Percentiles rank a stretch among this genome's conserved stretches.
Evolutionary conservation across 225 moss, liverwort and hornwort genomes (phyloP).

Genomic region (Straminergon stramineum): DNA sequence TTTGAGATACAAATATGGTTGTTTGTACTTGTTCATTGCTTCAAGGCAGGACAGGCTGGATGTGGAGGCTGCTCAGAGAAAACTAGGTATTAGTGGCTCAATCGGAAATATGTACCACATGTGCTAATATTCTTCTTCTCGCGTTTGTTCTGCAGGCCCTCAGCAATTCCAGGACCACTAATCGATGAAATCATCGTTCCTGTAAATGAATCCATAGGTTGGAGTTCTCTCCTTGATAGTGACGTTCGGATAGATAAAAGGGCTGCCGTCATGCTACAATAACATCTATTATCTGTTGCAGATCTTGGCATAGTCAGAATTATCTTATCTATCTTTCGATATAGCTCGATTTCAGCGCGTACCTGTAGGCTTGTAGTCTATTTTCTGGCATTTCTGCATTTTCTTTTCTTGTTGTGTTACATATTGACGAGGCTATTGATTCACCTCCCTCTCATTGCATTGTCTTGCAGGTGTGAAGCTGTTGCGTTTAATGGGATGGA

Average conservation of each 20-base stretch:
- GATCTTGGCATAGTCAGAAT: not conserved
- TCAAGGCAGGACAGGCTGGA: not conserved
- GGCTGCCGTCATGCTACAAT: not conserved
- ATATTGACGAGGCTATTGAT: not conserved
- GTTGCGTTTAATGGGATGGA: conserved; percentile 94
- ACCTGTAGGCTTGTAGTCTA: not conserved
- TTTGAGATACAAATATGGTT: not conserved
- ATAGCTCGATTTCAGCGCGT: not conserved
- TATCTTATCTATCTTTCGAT: not conserved
- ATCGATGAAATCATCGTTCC: conserved; percentile 74
- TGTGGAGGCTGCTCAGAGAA: not conserved
- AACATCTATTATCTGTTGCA: not conserved
- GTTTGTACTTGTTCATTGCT: not conserved
- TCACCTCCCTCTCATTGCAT: not conserved
- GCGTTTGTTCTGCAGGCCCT: conserved; percentile 39
- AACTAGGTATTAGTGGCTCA: not conserved
- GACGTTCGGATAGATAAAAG: not conserved
- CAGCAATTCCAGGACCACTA: conserved; percentile 73
- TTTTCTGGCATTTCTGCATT: not conserved
- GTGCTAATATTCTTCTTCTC: not conserved
- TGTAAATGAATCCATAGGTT: conserved; percentile 69
- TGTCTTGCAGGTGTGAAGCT: conserved; percentile 60
- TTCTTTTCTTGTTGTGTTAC: not conserved
- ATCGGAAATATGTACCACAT: not conserved
- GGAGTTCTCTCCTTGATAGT: not conserved